Percentiles rank a stretch among this genome's conserved stretches.
Conservation (phyloP, 192 early-diverging fungal genomes). For the Linnemannia schmuckeri region DNA sequence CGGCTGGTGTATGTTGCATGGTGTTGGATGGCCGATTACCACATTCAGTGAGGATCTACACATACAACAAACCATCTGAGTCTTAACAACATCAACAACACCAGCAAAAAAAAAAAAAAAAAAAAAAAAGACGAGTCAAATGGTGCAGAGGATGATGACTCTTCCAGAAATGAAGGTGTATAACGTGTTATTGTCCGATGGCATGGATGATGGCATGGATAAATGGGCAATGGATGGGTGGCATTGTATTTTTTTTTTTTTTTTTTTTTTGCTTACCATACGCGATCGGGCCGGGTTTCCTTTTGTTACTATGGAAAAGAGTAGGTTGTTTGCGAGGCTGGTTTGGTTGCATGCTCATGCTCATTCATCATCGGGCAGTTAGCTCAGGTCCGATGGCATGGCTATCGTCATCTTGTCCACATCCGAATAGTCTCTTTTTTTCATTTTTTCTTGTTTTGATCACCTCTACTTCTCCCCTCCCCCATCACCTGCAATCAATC, state of each 20-base stretch:
- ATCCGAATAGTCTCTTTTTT: neutral
- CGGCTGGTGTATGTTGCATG: neutral
- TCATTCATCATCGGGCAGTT: neutral
- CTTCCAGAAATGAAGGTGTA: neutral
- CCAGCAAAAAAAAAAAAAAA: neutral
- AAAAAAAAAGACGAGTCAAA: neutral
- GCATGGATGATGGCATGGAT: neutral
- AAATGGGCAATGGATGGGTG: neutral
- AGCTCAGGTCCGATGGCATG: conserved; percentile 9
- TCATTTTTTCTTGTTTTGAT: neutral
- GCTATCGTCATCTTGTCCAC: neutral
- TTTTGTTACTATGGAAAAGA: too few relatives aligned
- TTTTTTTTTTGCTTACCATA: neutral
- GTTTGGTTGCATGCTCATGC: neutral
- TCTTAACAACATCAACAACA: neutral
- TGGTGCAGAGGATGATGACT: neutral
- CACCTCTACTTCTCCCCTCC: too few relatives aligned
- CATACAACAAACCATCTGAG: neutral
- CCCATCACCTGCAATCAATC: neutral
- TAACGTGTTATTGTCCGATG: neutral
- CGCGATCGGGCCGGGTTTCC: too few relatives aligned
- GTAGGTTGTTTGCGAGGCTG: neutral
- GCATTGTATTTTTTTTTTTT: neutral
- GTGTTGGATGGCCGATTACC: neutral
- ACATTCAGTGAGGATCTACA: neutral